phyloP scores from a whole-genome alignment of 139 green algal genomes.

The Chlorella sp. region DNA sequence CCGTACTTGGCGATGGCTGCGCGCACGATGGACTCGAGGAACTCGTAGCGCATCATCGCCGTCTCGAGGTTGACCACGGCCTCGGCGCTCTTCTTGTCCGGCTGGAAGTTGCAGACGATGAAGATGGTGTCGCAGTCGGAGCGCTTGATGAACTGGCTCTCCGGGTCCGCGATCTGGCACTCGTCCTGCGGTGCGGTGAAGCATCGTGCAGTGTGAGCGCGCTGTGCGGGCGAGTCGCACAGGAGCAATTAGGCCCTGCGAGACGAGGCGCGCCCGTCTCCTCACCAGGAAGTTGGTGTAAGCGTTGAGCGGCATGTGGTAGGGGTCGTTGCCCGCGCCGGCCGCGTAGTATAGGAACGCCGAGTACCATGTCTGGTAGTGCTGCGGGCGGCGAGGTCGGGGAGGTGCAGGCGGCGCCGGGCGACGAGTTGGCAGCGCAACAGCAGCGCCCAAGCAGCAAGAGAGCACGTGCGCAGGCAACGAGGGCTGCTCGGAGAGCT shows the following conservation, averaged over 20 bases:
- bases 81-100: constrained; percentile 57
- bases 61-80: constrained; percentile 55
- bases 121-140: constrained; percentile 80
- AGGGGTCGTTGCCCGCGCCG: constrained; percentile 52
- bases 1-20: constrained; percentile 68
- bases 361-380: constrained; percentile 27
- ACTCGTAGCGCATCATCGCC: constrained; percentile 67
- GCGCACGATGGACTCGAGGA: constrained; percentile 58
- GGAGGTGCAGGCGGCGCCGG: too few relatives aligned
- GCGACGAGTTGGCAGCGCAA: background rate
- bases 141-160: constrained; percentile 59
- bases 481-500: background rate
- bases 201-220: too few relatives aligned
- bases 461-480: background rate
- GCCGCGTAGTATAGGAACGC: constrained; percentile 59
- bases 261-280: too few relatives aligned
- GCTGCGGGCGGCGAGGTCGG: background rate
- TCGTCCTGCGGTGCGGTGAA: constrained; percentile 55
- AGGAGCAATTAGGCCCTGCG: too few relatives aligned
- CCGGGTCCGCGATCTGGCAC: constrained; percentile 58
- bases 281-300: constrained; percentile 15
- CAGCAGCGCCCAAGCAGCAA: background rate
- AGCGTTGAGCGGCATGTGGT: constrained; percentile 60
- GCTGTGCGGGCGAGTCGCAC: too few relatives aligned
- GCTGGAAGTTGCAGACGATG: constrained; percentile 76